Conservation (phyloP, 2,329 filamentous ascomycete genomes). For the Aspergillus eucalypticola region DNA sequence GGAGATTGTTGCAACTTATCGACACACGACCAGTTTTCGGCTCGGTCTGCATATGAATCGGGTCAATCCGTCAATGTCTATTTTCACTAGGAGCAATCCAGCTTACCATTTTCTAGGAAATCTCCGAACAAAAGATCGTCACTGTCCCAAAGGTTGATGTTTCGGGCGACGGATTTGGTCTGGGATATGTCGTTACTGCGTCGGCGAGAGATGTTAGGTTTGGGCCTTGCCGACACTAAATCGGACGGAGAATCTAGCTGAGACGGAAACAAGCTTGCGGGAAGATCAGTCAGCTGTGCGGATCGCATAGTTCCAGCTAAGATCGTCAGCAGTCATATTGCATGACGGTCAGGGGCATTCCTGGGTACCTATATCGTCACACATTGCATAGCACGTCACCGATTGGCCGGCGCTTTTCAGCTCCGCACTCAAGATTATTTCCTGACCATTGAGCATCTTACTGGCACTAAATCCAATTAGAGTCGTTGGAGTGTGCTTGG, state of each 20-base stretch:
- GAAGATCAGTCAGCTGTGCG: slow-evolving; percentile 55
- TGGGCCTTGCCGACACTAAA: slow-evolving; percentile 17
- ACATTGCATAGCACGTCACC: slow-evolving; percentile 72
- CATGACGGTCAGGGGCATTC: too few relatives aligned
- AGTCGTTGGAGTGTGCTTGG: slow-evolving; percentile 21
- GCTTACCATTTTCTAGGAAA: slow-evolving; percentile 47
- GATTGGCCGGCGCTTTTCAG: slow-evolving; percentile 57
- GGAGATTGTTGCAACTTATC: not conserved
- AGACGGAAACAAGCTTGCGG: slow-evolving; percentile 46
- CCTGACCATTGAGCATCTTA: slow-evolving; percentile 63
- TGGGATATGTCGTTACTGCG: slow-evolving; percentile 23
- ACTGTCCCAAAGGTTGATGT: slow-evolving; percentile 55
- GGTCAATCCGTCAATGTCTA: not conserved
- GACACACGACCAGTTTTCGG: slow-evolving; percentile 6
- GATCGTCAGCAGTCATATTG: slow-evolving; percentile 14
- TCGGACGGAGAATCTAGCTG: slow-evolving; percentile 7
- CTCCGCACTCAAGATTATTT: slow-evolving; percentile 60
- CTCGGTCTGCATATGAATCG: not conserved
- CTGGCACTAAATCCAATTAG: slow-evolving; percentile 53
- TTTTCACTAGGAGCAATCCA: not conserved
- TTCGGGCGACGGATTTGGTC: slow-evolving; percentile 13
- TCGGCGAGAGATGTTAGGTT: slow-evolving; percentile 20
- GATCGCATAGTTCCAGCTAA: slow-evolving; percentile 58
- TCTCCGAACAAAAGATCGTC: slow-evolving; percentile 56
- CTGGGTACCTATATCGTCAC: slow-evolving; percentile 72